A percentile compares a stretch with the other conserved stretches of the same genome.
Conservation (phyloP, 768 basidiomycete genomes). For the Hysterangium stoloniferum region DNA sequence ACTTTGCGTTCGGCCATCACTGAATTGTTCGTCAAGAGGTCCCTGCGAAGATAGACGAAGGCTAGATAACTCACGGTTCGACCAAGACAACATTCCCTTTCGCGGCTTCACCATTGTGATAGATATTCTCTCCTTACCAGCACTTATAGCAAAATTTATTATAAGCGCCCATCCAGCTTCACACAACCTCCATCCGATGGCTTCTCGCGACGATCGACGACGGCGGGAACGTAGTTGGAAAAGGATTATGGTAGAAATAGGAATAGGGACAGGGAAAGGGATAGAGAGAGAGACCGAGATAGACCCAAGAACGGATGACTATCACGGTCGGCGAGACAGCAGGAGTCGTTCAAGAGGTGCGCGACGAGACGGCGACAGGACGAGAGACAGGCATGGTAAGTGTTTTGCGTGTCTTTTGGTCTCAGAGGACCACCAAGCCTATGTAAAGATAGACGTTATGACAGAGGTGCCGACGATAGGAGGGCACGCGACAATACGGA, state of each 20-base stretch:
- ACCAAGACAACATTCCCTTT: conserved; percentile 42
- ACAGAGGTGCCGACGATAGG: conserved; percentile 4
- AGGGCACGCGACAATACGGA: conserved; percentile 10
- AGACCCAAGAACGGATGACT: conserved; percentile 37
- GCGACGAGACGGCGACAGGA: conserved; percentile 14
- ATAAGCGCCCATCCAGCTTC: too few relatives aligned
- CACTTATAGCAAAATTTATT: too few relatives aligned
- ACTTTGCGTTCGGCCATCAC: conserved; percentile 1
- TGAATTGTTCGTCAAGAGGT: not conserved
- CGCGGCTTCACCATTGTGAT: too few relatives aligned
- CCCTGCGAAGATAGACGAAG: not conserved
- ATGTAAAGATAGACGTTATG: conserved; percentile 5
- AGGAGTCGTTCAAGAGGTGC: conserved; percentile 10
- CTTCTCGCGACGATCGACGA: conserved; percentile 47
- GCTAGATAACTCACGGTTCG: conserved; percentile 33
- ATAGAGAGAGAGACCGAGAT: too few relatives aligned
- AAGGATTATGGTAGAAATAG: too few relatives aligned
- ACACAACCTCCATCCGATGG: too few relatives aligned
- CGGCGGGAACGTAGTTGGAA: conserved; percentile 62
- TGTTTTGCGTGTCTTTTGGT: not conserved
- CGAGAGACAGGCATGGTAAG: not conserved
- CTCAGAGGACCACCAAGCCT: not conserved
- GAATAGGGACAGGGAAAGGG: conserved; percentile 24
- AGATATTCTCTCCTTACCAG: too few relatives aligned
- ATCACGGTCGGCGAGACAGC: conserved; percentile 20